Percentiles rank a stretch among this genome's conserved stretches.
Evolutionary conservation across 805 yeast genomes (phyloP).

Genomic region (Ogataea neopini): DNA sequence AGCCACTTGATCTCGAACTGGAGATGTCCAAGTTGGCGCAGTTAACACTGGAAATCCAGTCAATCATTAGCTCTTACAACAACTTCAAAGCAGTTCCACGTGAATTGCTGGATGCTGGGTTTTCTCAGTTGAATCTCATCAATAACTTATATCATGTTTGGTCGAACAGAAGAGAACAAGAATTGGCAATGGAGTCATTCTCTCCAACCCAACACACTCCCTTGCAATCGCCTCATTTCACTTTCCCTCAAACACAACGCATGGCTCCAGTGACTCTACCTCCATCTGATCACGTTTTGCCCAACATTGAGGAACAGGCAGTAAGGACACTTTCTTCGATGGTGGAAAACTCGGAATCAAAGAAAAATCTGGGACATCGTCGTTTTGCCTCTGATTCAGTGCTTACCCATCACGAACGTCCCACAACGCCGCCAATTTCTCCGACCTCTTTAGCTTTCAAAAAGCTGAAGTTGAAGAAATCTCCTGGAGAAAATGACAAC

Average conservation of each 20-base stretch:
- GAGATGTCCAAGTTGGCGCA: constrained; percentile 19
- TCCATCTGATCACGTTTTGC: constrained; percentile 19
- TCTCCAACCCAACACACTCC: constrained; percentile 4
- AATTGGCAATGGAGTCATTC: constrained; percentile 10
- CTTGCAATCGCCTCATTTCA: constrained; percentile 3
- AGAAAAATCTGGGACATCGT: constrained; percentile 3
- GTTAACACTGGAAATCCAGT: constrained; percentile 23
- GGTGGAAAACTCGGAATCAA: constrained; percentile 17
- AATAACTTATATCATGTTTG: constrained; percentile 20
- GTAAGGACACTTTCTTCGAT: constrained; percentile 31
- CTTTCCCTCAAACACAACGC: constrained; percentile 4
- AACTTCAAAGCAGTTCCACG: constrained; percentile 17
- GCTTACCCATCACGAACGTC: constrained; percentile 13
- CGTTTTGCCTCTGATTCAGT: constrained; percentile 6
- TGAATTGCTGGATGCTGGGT: constrained; percentile 23
- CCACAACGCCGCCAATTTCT: constrained; percentile 27
- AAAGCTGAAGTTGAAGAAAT: constrained; percentile 21
- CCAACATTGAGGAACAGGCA: constrained; percentile 28
- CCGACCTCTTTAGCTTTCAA: constrained; percentile 25
- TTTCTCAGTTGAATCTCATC: constrained; percentile 17
- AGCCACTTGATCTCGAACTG: constrained; percentile 10
- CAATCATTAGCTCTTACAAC: constrained; percentile 13
- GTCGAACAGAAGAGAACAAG: constrained; percentile 19
- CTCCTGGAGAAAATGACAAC: constrained; percentile 10
- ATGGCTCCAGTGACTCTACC: too few relatives aligned